Percentiles rank a stretch among this genome's conserved stretches.
These are phyloP conservation scores for barrel medic (Medicago truncatula) DNA, from an alignment of 306 rosid species.

Conservation along the genomic window MtrunA17r5.0-ANR NC_053044.1:331001-331500, in stretches of 20 bases:
- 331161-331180: too few species aligned
- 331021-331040: not conserved
- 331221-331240: not conserved
- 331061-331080: too few species aligned
- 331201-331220: not conserved
- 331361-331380: conserved; percentile 22
- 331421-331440: not conserved
- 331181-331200: too few species aligned
- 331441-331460: conserved; percentile 75
- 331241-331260: not conserved
- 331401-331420: conserved; percentile 1
- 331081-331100: too few species aligned
- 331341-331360: not conserved
- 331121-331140: too few species aligned
- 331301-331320: conserved; percentile 23
- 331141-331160: too few species aligned
- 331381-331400: not conserved
- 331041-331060: too few species aligned
- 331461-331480: conserved; percentile 91
- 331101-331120: too few species aligned
- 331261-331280: conserved; percentile 1
- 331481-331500: conserved; percentile 79
- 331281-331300: not conserved
- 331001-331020: not conserved
- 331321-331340: conserved; percentile 19